Evolutionary conservation across 2,329 filamentous ascomycete genomes (phyloP).

Genomic region (Penicillium verrucosum): DNA sequence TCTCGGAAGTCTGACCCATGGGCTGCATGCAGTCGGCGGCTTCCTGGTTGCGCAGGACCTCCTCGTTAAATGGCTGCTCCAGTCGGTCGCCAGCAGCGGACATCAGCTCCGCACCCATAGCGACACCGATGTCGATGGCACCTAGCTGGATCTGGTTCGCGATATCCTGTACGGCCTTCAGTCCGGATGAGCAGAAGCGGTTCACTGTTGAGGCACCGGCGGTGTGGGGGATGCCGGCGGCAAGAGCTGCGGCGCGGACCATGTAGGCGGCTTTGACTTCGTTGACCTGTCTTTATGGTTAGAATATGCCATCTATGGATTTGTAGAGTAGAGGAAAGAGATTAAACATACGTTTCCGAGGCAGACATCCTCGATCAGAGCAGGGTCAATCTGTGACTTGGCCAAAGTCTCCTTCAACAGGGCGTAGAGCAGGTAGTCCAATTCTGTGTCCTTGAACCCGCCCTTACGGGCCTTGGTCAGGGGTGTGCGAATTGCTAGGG

Average conservation of each 20-base stretch:
- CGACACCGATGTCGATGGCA: conserved; percentile 81
- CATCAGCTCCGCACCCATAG: conserved; percentile 89
- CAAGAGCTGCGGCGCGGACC: conserved; percentile 79
- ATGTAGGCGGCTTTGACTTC: conserved; percentile 88
- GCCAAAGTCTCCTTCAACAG: conserved; percentile 72
- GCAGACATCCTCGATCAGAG: conserved; percentile 83
- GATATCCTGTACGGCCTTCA: conserved; percentile 93
- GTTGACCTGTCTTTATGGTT: conserved; percentile 56
- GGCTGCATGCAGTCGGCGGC: conserved; percentile 83
- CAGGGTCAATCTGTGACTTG: conserved; percentile 73
- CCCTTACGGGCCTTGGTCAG: conserved; percentile 87
- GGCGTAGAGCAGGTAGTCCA: conserved; percentile 83
- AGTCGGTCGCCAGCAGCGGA: conserved; percentile 67
- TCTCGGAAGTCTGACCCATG: conserved; percentile 98
- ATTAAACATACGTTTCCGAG: conserved; percentile 72
- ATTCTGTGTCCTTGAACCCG: conserved; percentile 87
- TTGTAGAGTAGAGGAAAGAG: not conserved
- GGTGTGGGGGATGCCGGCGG: conserved; percentile 91
- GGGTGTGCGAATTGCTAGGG: conserved; percentile 83
- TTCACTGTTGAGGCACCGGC: conserved; percentile 77
- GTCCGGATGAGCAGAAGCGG: conserved; percentile 94
- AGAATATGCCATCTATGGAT: not conserved
- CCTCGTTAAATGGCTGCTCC: conserved; percentile 70
- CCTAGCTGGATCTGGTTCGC: conserved; percentile 79
- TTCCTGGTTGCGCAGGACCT: conserved; percentile 72